phyloP scores from a whole-genome alignment of 805 yeast species.

The Pichia thaimueangensis region DNA sequence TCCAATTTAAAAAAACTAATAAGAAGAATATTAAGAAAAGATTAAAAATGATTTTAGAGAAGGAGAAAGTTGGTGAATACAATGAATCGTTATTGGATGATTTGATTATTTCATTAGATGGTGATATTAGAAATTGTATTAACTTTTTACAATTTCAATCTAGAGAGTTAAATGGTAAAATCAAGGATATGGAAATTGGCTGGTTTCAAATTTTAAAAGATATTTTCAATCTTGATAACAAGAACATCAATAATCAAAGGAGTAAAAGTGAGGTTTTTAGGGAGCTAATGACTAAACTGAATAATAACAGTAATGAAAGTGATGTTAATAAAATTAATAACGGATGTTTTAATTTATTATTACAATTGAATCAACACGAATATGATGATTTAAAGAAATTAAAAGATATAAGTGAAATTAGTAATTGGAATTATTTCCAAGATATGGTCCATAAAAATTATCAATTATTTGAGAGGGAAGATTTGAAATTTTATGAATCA shows the following conservation, averaged over 20 bases:
- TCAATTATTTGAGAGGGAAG: conserved; percentile 38
- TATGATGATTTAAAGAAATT: conserved; percentile 45
- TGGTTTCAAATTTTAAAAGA: conserved; percentile 64
- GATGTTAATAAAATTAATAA: conserved; percentile 57
- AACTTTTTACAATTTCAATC: conserved; percentile 69
- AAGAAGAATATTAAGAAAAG: conserved; percentile 40
- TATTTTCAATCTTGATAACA: conserved; percentile 38
- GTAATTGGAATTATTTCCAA: conserved; percentile 73
- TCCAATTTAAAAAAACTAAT: conserved; percentile 57
- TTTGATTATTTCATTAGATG: conserved; percentile 63
- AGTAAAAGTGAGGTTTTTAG: conserved; percentile 38
- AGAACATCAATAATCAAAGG: conserved; percentile 40
- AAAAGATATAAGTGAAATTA: conserved; percentile 49
- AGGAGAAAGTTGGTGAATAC: conserved; percentile 44
- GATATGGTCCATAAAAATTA: conserved; percentile 50
- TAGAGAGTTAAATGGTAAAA: conserved; percentile 6
- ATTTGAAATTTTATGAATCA: conserved; percentile 38
- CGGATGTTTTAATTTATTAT: conserved; percentile 65
- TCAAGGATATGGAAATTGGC: conserved; percentile 55
- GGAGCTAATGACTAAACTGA: conserved; percentile 25
- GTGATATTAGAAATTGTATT: conserved; percentile 80
- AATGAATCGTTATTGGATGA: conserved; percentile 51
- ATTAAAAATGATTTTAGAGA: conserved; percentile 43
- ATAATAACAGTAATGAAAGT: conserved; percentile 38
- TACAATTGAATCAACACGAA: conserved; percentile 34